These are phyloP conservation scores for Ustilago xerochloae DNA, from an alignment of 1,284 basidiomycete species.

Conservation along the genomic window DNA sequence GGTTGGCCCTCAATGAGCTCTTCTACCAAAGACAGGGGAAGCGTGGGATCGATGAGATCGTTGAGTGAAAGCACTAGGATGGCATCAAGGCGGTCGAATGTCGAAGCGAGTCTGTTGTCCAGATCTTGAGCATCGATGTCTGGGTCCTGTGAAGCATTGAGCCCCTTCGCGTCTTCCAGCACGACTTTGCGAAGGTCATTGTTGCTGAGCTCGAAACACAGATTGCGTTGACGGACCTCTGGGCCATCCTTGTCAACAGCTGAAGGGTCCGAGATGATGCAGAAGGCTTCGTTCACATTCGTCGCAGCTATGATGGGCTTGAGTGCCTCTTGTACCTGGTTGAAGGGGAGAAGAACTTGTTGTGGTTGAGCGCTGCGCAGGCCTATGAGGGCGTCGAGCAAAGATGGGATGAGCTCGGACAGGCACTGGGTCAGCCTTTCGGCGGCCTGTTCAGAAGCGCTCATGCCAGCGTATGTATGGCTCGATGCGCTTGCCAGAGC, in stretches of 20 bases:
- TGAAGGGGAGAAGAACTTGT: slow-evolving; percentile 22
- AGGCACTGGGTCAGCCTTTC: slow-evolving; percentile 23
- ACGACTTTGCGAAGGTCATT: slow-evolving; percentile 46
- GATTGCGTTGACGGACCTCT: slow-evolving; percentile 28
- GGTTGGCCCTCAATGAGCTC: slow-evolving; percentile 56
- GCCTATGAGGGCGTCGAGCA: slow-evolving; percentile 22
- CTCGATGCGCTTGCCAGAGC: neutral
- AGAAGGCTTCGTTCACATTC: slow-evolving; percentile 16
- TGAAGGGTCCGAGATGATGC: neutral
- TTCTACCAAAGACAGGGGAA: slow-evolving; percentile 52
- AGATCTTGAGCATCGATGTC: neutral
- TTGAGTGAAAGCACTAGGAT: slow-evolving; percentile 42
- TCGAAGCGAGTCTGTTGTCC: slow-evolving; percentile 5
- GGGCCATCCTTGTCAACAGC: slow-evolving; percentile 16
- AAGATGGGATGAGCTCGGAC: slow-evolving; percentile 15
- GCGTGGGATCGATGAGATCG: slow-evolving; percentile 45
- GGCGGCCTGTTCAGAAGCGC: slow-evolving; percentile 17
- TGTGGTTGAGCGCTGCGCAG: slow-evolving; percentile 13
- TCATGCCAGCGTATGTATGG: slow-evolving; percentile 11
- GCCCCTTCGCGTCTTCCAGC: slow-evolving; percentile 21
- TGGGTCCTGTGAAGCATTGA: slow-evolving; percentile 1
- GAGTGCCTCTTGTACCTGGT: slow-evolving; percentile 12
- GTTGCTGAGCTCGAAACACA: slow-evolving; percentile 47
- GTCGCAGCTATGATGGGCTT: slow-evolving; percentile 6
- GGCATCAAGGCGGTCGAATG: slow-evolving; percentile 49